Percentiles rank a stretch among this genome's conserved stretches.
Conservation (phyloP, 1,139 yeast genomes). For the Magnusiomyces suaveolens region DNA sequence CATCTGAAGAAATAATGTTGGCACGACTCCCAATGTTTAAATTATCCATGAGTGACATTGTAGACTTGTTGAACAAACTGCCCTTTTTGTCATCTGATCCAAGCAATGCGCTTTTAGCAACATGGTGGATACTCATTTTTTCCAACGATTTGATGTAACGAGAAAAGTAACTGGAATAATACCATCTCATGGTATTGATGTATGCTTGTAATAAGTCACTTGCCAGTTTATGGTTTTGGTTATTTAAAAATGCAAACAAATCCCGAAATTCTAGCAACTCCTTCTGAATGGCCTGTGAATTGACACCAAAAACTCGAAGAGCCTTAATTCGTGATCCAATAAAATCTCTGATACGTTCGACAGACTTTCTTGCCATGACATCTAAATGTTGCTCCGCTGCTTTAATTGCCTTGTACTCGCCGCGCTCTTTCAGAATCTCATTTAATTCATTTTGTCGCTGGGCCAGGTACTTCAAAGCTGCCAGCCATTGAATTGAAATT, state of each 20-base stretch:
- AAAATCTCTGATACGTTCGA: conserved; percentile 69
- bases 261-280: conserved; percentile 53
- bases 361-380: conserved; percentile 41
- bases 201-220: conserved; percentile 73
- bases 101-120: conserved; percentile 45
- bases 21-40: conserved; percentile 50
- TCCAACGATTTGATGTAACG: conserved; percentile 72
- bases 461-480: conserved; percentile 25
- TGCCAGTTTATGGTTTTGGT: conserved; percentile 56
- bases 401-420: conserved; percentile 18
- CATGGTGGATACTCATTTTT: conserved; percentile 44
- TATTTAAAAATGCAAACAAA: conserved; percentile 46
- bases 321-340: conserved; percentile 54
- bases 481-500: conserved; percentile 30
- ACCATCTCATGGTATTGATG: conserved; percentile 85
- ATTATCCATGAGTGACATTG: conserved; percentile 34
- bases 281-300: conserved; percentile 67
- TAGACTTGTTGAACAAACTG: conserved; percentile 8
- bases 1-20: conserved; percentile 44
- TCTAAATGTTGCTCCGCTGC: conserved; percentile 36
- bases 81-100: conserved; percentile 33
- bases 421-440: conserved; percentile 11
- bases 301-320: conserved; percentile 43
- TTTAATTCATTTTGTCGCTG: conserved; percentile 20
- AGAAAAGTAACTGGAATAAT: conserved; percentile 68